These are phyloP conservation scores for Macrolepiota dolichaula DNA, from an alignment of 768 basidiomycete genomes.

Conservation along the genomic window DNA sequence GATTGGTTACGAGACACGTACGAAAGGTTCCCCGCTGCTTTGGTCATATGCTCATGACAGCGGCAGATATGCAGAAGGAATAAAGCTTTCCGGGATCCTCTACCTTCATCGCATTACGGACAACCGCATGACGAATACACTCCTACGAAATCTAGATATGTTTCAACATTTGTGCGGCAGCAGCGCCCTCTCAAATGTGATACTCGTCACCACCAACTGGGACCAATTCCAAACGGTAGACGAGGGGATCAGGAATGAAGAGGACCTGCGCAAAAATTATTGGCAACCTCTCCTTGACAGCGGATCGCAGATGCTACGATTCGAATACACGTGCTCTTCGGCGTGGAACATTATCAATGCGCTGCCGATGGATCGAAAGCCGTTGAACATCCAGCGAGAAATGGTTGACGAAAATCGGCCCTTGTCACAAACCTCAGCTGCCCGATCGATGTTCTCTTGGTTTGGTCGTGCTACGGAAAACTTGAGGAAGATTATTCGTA, in stretches of 20 bases:
- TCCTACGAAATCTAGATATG: slow-evolving; percentile 11
- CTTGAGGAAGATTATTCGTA: neutral
- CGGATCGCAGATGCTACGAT: slow-evolving; percentile 15
- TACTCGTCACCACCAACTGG: slow-evolving; percentile 18
- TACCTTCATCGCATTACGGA: slow-evolving; percentile 18
- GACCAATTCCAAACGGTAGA: slow-evolving; percentile 7
- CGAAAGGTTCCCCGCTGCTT: neutral
- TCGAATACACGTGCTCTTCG: neutral
- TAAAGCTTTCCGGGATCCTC: slow-evolving; percentile 15
- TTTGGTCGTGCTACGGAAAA: neutral
- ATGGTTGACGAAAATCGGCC: slow-evolving; percentile 13
- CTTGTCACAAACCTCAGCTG: slow-evolving; percentile 11
- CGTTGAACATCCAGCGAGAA: slow-evolving; percentile 16
- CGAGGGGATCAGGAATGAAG: slow-evolving; percentile 7
- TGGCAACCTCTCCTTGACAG: slow-evolving; percentile 8
- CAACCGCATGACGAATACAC: slow-evolving; percentile 12
- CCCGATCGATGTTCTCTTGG: slow-evolving; percentile 10
- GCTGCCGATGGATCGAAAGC: neutral
- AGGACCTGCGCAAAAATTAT: slow-evolving; percentile 8
- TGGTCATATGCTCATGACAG: neutral
- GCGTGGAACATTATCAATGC: slow-evolving; percentile 15
- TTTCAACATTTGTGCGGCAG: slow-evolving; percentile 15
- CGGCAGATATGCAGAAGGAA: slow-evolving; percentile 10
- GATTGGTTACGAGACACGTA: slow-evolving; percentile 25
- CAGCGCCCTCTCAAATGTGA: slow-evolving; percentile 11